Base-by-base conservation (phyloP, 805 yeast species). In the Cyberlindnera amylophila region DNA sequence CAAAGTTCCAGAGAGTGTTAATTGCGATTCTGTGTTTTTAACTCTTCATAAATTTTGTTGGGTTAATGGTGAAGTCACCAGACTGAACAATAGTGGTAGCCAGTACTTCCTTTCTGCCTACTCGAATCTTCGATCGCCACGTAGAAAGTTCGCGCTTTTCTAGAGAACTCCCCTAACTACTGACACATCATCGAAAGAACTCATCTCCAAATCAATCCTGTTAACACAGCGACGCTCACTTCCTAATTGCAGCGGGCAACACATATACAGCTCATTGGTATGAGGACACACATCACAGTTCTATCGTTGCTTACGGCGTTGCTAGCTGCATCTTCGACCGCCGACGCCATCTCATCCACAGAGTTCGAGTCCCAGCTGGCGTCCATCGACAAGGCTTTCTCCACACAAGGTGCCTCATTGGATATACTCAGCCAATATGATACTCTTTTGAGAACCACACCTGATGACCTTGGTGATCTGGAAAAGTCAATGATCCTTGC, bases 401-500 rank as follows among this genome's bases (percentile, higher is more conserved):
- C 45, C 3, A 16, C 29, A 6, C 36, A 44, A 10, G 61, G 61
- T 4, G 52, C 61, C 7, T 42, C 61, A 1, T n/a, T 44, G 12
- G 51, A 50, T 11, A 34, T 58, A 2, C 34, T 57, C 23, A 39
- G 34, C 17, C 39, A 44, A 4, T 58, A 51, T 40, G 61, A 55
- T 28, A 17, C 40, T 2, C 31, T 58, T 4, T 33, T 53, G 14
- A 47, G 47, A 16, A 41, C 49, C 10, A 9, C 29, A 3, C 38
- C 45, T 2, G 40, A 35, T 4, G 54, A 38, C 13, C 12, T 46
- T 18, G 34, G 24, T 6, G 30, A 36, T 2, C n/a, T 36, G 1
- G 40, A 49, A 17, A 36, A 37, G 10, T 44, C 56, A 8, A 11
- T 32, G 8, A 27, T 40, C 11, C 45, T 74, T 14, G 62, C 79